phyloP scores from a whole-genome alignment of 306 rosid species.

The Cotoneaster glaucophyllus region DNA sequence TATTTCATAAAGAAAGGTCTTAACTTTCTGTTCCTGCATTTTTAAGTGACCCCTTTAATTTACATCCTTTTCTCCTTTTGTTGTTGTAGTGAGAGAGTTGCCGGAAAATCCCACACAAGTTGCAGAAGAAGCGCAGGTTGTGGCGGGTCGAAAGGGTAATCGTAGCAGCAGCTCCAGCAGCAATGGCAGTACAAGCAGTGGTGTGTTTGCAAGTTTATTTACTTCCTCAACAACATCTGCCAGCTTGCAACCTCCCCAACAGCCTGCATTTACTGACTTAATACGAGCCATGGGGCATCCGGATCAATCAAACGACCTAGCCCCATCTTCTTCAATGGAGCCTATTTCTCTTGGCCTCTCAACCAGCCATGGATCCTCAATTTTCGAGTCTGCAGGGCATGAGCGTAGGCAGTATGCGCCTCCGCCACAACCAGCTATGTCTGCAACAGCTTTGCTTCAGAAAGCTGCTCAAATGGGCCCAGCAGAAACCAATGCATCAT shows the following conservation, averaged over 20 bases:
- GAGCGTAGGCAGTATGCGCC: slow-evolving; percentile 55
- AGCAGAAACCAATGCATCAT: slow-evolving; percentile 57
- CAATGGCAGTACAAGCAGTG: slow-evolving; percentile 48
- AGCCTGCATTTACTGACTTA: slow-evolving; percentile 49
- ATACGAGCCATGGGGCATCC: slow-evolving; percentile 47
- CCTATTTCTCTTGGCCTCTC: slow-evolving; percentile 81
- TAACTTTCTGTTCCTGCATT: slow-evolving; percentile 22
- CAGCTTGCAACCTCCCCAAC: slow-evolving; percentile 45
- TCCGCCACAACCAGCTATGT: slow-evolving; percentile 68
- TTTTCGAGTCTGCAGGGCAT: slow-evolving; percentile 58
- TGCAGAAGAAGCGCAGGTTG: slow-evolving; percentile 43
- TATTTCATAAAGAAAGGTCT: neutral
- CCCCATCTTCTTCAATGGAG: slow-evolving; percentile 45
- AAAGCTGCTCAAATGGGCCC: slow-evolving; percentile 95
- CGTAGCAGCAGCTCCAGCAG: slow-evolving; percentile 49
- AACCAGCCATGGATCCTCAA: slow-evolving; percentile 47
- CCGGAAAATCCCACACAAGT: slow-evolving; percentile 35
- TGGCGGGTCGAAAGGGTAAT: slow-evolving; percentile 33
- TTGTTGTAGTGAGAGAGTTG: slow-evolving; percentile 26
- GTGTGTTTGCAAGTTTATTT: slow-evolving; percentile 73
- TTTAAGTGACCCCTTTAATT: slow-evolving; percentile 24
- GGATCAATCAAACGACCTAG: slow-evolving; percentile 40
- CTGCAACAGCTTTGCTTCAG: slow-evolving; percentile 92
- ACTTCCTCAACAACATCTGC: slow-evolving; percentile 59
- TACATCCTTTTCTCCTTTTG: neutral